Conservation (phyloP, 371 early-diverging fungal genomes). For the Mortierella sp. region DNA sequence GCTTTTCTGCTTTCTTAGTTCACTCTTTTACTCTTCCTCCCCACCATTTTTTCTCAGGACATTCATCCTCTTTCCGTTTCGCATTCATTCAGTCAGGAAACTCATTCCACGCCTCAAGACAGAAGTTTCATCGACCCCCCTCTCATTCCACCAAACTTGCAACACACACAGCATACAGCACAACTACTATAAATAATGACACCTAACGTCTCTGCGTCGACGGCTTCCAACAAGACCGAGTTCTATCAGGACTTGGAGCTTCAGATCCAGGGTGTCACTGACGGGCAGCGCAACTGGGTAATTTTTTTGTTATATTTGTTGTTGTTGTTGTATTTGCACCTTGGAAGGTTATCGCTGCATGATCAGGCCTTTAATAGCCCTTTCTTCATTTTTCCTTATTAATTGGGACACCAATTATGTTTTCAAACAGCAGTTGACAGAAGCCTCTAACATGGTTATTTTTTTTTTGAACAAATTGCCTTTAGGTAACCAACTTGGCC, state of each 20-base stretch:
- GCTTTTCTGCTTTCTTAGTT: not conserved
- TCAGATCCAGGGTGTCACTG: constrained; percentile 62
- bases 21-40: not conserved
- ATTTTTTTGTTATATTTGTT: not conserved
- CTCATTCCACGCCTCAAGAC: not conserved
- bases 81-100: not conserved
- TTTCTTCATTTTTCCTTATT: not conserved
- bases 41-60: not conserved
- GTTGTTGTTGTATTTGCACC: no score
- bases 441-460: not conserved
- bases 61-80: not conserved
- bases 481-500: constrained; percentile 81
- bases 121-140: not conserved
- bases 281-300: constrained; percentile 76
- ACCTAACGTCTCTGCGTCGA: constrained; percentile 37
- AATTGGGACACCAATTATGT: not conserved
- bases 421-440: not conserved
- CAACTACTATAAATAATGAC: constrained; percentile 39
- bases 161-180: not conserved
- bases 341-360: not conserved
- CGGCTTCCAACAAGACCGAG: constrained; percentile 61
- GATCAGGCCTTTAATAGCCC: no score
- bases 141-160: no score
- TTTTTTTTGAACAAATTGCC: no score
- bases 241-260: constrained; percentile 68